Evolutionary conservation across 2,329 filamentous ascomycete genomes (phyloP), one percentile per base, ranked within the genome.

Genomic region (Clonostachys byssicola): DNA sequence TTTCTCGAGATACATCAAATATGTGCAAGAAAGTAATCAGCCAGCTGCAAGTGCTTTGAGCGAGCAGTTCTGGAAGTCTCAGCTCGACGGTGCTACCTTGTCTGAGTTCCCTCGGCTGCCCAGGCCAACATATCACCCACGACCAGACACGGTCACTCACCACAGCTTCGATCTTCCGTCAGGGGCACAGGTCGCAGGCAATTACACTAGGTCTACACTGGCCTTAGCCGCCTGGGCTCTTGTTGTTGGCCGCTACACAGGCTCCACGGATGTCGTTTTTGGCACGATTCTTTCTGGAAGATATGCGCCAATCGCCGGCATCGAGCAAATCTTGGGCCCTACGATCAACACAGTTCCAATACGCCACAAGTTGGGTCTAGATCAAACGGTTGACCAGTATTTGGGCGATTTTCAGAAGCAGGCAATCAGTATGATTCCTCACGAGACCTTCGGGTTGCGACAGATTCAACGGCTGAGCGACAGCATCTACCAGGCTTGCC

Each of bases 1-100:
- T n/a, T 42, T n/a, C 40, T 13, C 12, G 4, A 16, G 35, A 38
- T 74, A 72, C 46, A 69, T 74, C 51, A 63, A 63, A 40, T 68
- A 4, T 20, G 18, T 20, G 4, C 4, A 20, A 20, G 18, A 20
- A 5, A 20, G 18, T 20, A 20, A 20, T 20, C 18, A 20, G 18
- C 18, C 18, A 20, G 18, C 18, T 20, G 18, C 18, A 20, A 20
- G 18, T 20, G 18, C 18, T 20, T 20, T 20, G 18, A 20, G 18
- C 18, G 18, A 20, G 18, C 18, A 20, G 18, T 20, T 20, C 18
- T 20, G 18, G 18, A 20, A 20, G 5, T 20, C 18, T 20, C 18
- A 20, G 18, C 18, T 20, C 4, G 18, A 20, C 18, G 18, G 18
- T 20, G 18, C 18, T 20, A 20, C 18, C 18, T 20, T 20, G 18